Evolutionary conservation across 306 rosid genomes (phyloP).

Genomic region (Prunus davidiana): DNA sequence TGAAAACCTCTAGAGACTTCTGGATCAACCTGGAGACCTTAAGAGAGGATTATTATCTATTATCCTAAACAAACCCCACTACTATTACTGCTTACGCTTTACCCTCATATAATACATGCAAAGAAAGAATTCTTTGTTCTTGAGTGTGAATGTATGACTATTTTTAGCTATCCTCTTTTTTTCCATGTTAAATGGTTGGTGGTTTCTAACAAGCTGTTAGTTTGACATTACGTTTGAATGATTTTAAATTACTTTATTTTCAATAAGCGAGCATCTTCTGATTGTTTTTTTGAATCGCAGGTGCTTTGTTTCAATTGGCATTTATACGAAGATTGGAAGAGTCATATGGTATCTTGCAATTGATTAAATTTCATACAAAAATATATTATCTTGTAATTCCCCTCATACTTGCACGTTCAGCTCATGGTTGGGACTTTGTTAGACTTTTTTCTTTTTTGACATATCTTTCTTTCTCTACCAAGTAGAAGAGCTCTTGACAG

Average conservation of each 20-base stretch:
- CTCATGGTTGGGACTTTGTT: background rate
- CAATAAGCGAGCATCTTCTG: background rate
- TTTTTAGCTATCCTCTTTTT: too few relatives aligned
- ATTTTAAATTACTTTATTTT: background rate
- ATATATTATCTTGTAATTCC: background rate
- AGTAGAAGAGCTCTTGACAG: background rate
- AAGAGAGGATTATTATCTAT: too few relatives aligned
- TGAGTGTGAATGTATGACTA: too few relatives aligned
- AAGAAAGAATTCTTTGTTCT: too few relatives aligned
- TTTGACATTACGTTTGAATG: background rate
- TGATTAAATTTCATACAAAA: background rate
- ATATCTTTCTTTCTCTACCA: background rate
- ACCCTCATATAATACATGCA: too few relatives aligned
- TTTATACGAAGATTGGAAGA: conserved; percentile 82
- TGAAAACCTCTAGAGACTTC: background rate
- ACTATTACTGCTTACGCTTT: too few relatives aligned
- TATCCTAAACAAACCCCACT: too few relatives aligned
- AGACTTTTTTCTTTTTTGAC: background rate
- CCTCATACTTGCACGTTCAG: background rate
- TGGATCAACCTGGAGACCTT: too few relatives aligned
- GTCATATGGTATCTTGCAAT: conserved; percentile 56
- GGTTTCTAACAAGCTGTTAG: too few relatives aligned
- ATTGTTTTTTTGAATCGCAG: conserved; percentile 36
- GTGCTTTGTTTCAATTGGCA: conserved; percentile 91
- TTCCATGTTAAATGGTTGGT: too few relatives aligned